Evolutionary conservation across 2,329 filamentous ascomycete genomes (phyloP), one percentile per base, ranked within the genome.

Genomic region (Trichoderma hamatum): DNA sequence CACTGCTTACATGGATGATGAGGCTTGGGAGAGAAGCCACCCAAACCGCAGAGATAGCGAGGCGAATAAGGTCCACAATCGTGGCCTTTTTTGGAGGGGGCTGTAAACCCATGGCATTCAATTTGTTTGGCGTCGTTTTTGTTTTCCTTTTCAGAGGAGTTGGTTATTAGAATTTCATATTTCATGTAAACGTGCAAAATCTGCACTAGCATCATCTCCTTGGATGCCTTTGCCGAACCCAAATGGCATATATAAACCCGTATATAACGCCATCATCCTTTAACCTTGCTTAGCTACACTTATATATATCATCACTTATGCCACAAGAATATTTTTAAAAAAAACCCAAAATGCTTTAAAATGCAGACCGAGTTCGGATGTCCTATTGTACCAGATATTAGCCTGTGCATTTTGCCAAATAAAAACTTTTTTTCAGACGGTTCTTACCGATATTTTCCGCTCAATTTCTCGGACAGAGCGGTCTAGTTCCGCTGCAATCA

Each of bases 401-500:
- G 49, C 24, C 28, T 43, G 10, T 59, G 28, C 28, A 1, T 36
- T 6, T 32, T 14, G 5, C 13, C 9, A 3, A 3, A 24, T 3
- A 30, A 30, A n/a, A n/a, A n/a, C n/a, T 36, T 36, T 16, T 43
- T 34, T 10, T 2, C 6, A 5, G 3, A 28, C 3, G 52, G n/a
- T 64, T 79, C 84, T 77, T 76, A 86, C 85, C 70, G 92, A 94
- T 76, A 99, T 95, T 83, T 97, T 97, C 76, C 96, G 90, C 84
- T 99, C 96, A 76, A 99, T 96, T 81, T 98, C 93, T 74, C 93
- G 84, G 67, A 97, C 90, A 52, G 92, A 95, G 69, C 96, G 90
- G 80, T 98, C 96, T 73, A 98, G 81, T 80, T 98, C 95, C 62
- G 88, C 94, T 2, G 95, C 95, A 82, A 99, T 97, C 88, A 94